Conservation (phyloP, 768 basidiomycete genomes). For the Lactarius vividus region DNA sequence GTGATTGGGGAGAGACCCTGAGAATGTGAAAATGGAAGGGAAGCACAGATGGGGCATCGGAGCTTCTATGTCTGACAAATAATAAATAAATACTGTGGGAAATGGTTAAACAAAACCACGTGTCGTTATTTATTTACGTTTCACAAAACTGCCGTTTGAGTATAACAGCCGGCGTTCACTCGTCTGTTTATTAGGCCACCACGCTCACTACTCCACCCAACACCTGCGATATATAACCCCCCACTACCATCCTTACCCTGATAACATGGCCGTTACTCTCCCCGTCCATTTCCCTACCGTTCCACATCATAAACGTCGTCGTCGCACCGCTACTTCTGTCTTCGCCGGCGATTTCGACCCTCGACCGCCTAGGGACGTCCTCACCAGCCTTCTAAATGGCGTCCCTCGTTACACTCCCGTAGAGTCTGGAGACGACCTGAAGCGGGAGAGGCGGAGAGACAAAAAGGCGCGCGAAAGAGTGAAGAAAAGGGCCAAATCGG, state of each 20-base stretch:
- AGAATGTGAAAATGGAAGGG: not conserved
- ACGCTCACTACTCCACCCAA: constrained; percentile 27
- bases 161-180: constrained; percentile 28
- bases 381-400: constrained; percentile 77
- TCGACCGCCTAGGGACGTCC: constrained; percentile 64
- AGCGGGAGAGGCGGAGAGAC: constrained; percentile 52
- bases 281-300: constrained; percentile 23
- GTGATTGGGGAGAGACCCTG: constrained; percentile 1
- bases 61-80: constrained; percentile 14
- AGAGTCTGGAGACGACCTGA: constrained; percentile 58
- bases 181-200: constrained; percentile 28
- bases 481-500: constrained; percentile 43
- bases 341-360: constrained; percentile 74
- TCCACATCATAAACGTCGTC: constrained; percentile 36
- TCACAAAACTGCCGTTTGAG: constrained; percentile 16
- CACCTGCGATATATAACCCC: constrained; percentile 13
- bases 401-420: constrained; percentile 62
- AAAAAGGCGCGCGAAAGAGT: constrained; percentile 53
- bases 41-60: constrained; percentile 13
- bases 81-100: not conserved
- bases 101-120: constrained; percentile 27
- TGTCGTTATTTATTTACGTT: constrained; percentile 26
- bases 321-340: constrained; percentile 71
- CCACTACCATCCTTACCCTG: constrained; percentile 1
- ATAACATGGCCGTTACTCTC: constrained; percentile 37